phyloP scores from a whole-genome alignment of 306 rosid species.

The Hippophae rhamnoides region DNA sequence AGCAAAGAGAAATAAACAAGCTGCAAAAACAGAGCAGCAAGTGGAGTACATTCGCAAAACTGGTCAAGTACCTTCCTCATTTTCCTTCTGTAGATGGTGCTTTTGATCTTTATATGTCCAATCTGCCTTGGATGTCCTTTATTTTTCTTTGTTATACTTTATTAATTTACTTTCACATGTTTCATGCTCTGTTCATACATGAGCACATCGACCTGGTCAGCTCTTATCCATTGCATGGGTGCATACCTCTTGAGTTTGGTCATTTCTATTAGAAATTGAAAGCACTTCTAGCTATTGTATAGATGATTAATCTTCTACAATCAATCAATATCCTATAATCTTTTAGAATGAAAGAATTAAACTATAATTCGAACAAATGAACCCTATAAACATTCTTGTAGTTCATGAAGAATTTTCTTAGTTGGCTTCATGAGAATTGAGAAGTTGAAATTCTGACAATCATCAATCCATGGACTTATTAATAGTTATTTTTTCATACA shows the following conservation, averaged over 20 bases:
- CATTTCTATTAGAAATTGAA: too few relatives aligned
- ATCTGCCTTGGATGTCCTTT: not conserved
- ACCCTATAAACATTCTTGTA: not conserved
- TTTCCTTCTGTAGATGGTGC: conserved; percentile 68
- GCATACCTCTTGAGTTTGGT: not conserved
- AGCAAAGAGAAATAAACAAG: conserved; percentile 58
- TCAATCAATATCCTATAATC: not conserved
- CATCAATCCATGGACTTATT: too few relatives aligned
- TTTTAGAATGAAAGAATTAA: not conserved
- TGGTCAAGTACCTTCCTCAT: conserved; percentile 64
- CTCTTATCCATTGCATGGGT: not conserved
- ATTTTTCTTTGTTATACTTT: not conserved
- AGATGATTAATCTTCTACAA: too few relatives aligned
- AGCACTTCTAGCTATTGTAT: too few relatives aligned
- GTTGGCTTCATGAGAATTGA: too few relatives aligned
- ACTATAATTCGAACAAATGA: not conserved
- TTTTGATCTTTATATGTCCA: conserved; percentile 20
- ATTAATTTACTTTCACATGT: not conserved
- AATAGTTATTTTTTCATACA: too few relatives aligned
- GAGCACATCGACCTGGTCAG: conserved; percentile 6
- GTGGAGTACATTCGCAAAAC: conserved; percentile 66
- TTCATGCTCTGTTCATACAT: conserved; percentile 1
- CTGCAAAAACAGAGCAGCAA: conserved; percentile 71
- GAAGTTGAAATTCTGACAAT: too few relatives aligned
- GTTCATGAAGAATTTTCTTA: too few relatives aligned